A percentile compares a stretch with the other conserved stretches of the same genome.
Conservation (phyloP, 2,329 filamentous ascomycete genomes). For the Dryadomyces sulphureus region DNA sequence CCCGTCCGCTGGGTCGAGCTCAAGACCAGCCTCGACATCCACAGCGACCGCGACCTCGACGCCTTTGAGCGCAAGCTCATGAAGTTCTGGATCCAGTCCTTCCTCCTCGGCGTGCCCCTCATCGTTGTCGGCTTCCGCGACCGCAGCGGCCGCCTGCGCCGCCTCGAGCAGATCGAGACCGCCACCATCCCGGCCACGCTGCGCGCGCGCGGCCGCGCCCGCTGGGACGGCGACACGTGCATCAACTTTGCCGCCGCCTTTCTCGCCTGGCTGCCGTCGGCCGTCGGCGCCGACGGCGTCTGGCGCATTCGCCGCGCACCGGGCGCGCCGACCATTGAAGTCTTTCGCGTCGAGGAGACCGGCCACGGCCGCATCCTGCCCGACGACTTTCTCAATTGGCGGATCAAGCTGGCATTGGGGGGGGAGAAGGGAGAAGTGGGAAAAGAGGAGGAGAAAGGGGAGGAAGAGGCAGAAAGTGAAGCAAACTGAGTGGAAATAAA, state of each 20-base stretch:
- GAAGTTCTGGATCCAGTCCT: constrained; percentile 95
- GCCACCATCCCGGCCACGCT: constrained; percentile 64
- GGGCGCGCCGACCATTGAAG: constrained; percentile 51
- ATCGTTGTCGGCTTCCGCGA: constrained; percentile 83
- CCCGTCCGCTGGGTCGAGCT: constrained; percentile 87
- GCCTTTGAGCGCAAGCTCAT: constrained; percentile 82
- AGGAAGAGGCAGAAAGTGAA: background rate
- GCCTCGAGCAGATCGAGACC: constrained; percentile 68
- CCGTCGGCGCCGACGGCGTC: constrained; percentile 45
- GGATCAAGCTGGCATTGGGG: constrained; percentile 35
- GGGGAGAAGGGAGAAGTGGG: too few species aligned
- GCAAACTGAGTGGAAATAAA: background rate
- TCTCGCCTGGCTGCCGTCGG: constrained; percentile 53
- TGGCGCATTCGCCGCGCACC: constrained; percentile 63
- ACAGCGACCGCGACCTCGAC: constrained; percentile 49
- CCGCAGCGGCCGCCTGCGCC: constrained; percentile 52
- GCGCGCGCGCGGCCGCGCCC: constrained; percentile 42
- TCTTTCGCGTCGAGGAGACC: constrained; percentile 57
- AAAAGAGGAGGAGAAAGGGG: background rate
- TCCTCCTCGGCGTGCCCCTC: constrained; percentile 80
- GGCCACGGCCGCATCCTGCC: constrained; percentile 67
- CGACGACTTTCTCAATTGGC: constrained; percentile 64
- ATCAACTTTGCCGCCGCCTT: constrained; percentile 79
- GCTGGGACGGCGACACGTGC: constrained; percentile 84
- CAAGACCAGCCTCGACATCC: constrained; percentile 71